Base-by-base conservation (phyloP, 2,329 filamentous ascomycete genomes). In the Phyllosticta citrichinensis region DNA sequence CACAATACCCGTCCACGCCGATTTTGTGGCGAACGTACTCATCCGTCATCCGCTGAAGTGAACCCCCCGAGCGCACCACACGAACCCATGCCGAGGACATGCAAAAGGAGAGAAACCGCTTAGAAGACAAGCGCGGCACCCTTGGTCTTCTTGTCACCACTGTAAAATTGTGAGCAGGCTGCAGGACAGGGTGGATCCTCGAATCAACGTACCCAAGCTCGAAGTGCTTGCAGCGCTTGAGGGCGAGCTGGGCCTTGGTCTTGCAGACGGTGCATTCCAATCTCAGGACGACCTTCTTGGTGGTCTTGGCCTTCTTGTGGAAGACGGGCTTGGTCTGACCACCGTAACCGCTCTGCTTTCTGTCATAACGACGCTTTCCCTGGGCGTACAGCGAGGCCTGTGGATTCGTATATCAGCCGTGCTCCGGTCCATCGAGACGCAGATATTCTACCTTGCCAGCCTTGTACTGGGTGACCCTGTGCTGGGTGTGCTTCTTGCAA, bases 61-160 rank as follows among this genome's bases (percentile, higher is more conserved):
- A 30, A 52, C 51, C 56, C 56, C 60, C 60, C 56, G 58, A 56
- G 55, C 58, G 56, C 56, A 58, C 60, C 60, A 62, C 61, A 58
- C 60, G 61, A 60, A 62, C 52, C 61, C 61, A 60, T 62, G 59
- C 68, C 70, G 67, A 72, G 68, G 69, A 72, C 71, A 71, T 71
- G 70, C 70, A 68, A 70, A 69, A 73, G 68, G 68, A 73, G 68
- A 69, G 66, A 80, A 80, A 74, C 77, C 80, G 84, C 82, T 87
- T 96, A 99, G 87, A 99, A 99, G 75, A 99, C 94, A 76, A 99
- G 87, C 81, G 94, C 94, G 74, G 94, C 94, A 88, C 94, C 94
- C 91, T 99, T 99, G 75, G 94, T 99, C 91, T 99, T 99, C 92
- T 99, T 99, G 88, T 99, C 94, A 87, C 94, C 94, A 87, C 94